These are phyloP conservation scores for Phytophthora citrophthora DNA, from an alignment of 352 stramenopile genomes.

Conservation along the genomic window DNA sequence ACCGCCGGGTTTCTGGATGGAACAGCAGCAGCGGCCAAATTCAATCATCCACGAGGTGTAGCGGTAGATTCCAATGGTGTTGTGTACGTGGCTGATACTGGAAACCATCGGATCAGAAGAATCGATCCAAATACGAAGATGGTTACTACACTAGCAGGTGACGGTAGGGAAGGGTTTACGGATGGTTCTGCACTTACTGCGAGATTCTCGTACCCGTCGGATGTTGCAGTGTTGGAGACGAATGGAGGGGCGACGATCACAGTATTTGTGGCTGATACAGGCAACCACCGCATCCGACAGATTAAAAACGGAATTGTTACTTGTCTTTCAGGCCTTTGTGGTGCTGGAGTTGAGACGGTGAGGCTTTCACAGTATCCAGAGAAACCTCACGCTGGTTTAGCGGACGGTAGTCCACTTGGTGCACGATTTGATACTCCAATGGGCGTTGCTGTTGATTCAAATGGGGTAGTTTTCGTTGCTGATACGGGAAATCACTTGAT, in stretches of 20 bases:
- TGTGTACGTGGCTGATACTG: constrained; percentile 95
- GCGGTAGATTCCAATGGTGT: constrained; percentile 91
- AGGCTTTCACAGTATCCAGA: constrained; percentile 40
- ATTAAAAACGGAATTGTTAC: constrained; percentile 70
- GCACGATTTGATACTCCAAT: constrained; percentile 93
- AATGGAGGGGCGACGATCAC: constrained; percentile 31
- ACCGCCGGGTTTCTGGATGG: constrained; percentile 84
- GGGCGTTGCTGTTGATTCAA: constrained; percentile 82
- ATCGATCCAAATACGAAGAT: constrained; percentile 59
- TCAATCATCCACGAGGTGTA: constrained; percentile 91
- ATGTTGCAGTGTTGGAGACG: constrained; percentile 69
- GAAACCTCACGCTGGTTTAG: constrained; percentile 85
- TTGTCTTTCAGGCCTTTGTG: constrained; percentile 92
- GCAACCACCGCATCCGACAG: constrained; percentile 85
- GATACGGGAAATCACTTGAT: constrained; percentile 97
- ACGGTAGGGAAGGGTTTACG: constrained; percentile 50
- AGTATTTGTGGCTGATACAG: constrained; percentile 81
- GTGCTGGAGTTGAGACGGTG: constrained; percentile 67
- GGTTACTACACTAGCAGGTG: constrained; percentile 64
- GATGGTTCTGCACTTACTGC: constrained; percentile 53
- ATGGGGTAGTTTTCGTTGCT: constrained; percentile 92
- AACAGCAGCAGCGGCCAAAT: constrained; percentile 61
- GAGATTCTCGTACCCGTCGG: constrained; percentile 73
- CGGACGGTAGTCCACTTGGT: constrained; percentile 80
- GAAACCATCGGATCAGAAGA: constrained; percentile 93